Conservation (phyloP, 345 rosid species). For the Eutrema heterophyllum region DNA sequence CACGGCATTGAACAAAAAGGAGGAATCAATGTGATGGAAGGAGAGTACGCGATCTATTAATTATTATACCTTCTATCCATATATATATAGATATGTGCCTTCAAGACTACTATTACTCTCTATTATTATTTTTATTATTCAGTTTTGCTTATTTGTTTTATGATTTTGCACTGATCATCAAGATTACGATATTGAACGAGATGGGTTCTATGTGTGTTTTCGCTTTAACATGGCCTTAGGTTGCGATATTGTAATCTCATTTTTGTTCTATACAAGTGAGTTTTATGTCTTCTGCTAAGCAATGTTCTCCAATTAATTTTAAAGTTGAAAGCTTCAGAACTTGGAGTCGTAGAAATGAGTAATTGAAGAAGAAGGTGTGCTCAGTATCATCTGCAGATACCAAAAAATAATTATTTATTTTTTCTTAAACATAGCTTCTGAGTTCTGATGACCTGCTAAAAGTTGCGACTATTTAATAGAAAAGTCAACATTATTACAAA, state of each 20-base stretch:
- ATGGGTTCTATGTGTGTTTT: conserved; percentile 9
- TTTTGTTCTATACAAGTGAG: conserved; percentile 6
- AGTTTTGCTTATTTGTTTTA: conserved; percentile 16
- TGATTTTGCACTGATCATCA: background rate
- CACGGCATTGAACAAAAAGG: conserved; percentile 7
- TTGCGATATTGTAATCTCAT: conserved; percentile 10
- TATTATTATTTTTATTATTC: background rate
- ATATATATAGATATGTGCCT: background rate
- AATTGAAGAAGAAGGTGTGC: conserved; percentile 4
- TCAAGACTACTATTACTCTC: background rate
- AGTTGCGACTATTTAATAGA: conserved; percentile 13
- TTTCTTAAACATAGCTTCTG: conserved; percentile 14
- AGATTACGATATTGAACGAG: background rate
- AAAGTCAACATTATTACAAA: conserved; percentile 23
- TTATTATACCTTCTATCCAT: background rate
- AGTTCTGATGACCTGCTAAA: conserved; percentile 18
- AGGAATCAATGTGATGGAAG: conserved; percentile 7
- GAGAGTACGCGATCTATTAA: background rate
- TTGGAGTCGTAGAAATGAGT: background rate
- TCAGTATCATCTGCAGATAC: conserved; percentile 9
- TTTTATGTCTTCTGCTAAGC: background rate
- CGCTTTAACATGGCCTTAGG: background rate
- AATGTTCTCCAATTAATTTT: background rate
- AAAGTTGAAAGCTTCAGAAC: background rate
- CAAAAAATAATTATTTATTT: background rate